These are phyloP conservation scores for Digitaria exilis DNA, from an alignment of 202 grass and related monocot genomes.

Conservation along the genomic window DNA sequence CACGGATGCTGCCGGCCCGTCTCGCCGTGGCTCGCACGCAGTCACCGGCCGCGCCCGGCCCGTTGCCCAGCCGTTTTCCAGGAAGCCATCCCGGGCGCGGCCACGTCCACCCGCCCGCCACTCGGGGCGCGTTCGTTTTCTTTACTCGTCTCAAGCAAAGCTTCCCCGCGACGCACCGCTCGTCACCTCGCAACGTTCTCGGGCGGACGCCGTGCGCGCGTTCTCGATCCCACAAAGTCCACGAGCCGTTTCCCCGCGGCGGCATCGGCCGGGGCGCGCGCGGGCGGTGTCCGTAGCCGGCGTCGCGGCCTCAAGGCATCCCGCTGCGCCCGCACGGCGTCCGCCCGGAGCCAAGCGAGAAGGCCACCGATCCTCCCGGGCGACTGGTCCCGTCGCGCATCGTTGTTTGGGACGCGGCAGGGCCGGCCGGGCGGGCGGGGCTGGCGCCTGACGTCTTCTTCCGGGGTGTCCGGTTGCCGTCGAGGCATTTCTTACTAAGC, in stretches of 20 bases:
- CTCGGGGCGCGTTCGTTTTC: not conserved
- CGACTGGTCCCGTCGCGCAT: conserved; percentile 28
- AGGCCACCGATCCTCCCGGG: not conserved
- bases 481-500: conserved; percentile 52
- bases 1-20: conserved; percentile 34
- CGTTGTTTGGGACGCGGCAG: conserved; percentile 35
- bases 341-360: conserved; percentile 40
- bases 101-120: conserved; percentile 23
- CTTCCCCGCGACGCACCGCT: not conserved
- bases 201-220: not conserved
- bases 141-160: conserved; percentile 8
- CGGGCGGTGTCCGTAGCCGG: conserved; percentile 47
- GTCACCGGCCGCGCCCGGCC: conserved; percentile 41
- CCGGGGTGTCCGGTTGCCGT: conserved; percentile 44
- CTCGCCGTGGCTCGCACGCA: conserved; percentile 50
- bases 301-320: conserved; percentile 44
- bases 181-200: not conserved
- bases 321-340: conserved; percentile 9
- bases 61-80: conserved; percentile 23
- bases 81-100: conserved; percentile 21
- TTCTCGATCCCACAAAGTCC: conserved; percentile 36
- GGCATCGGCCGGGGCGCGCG: conserved; percentile 29
- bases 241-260: conserved; percentile 52
- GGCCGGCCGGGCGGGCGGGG: conserved; percentile 3
- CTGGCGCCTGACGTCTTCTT: conserved; percentile 38